Base-by-base conservation (phyloP, 2,329 filamentous ascomycete genomes). In the Cladophialophora psammophila region DNA sequence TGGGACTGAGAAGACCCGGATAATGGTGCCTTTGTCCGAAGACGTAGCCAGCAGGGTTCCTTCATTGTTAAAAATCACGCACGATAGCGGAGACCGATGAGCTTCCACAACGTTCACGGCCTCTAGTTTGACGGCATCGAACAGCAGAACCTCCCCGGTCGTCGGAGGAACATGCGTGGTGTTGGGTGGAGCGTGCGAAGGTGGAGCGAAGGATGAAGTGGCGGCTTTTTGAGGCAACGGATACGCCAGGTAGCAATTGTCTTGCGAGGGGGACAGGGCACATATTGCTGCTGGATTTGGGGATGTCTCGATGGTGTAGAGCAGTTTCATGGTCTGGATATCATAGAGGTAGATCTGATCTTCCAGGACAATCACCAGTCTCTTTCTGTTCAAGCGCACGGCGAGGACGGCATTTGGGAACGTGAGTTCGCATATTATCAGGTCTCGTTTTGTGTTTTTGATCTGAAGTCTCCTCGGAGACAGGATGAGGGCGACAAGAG, bases 261-360 rank as follows among this genome's bases (percentile, higher is more conserved):
- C 94, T 5, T 94, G 97, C 1, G 93, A 97, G 1, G 95, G 93
- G 0, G 94, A 97, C 5, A 99, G 86, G 3, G 94, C 92, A 80
- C 93, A 97, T 68, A 98, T 95, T 38, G 93, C 93, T 87, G 69
- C 18, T 0, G 94, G 92, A 75, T 99, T 99, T 6, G 95, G 92
- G 3, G 94, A 97, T 5, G 94, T 98, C 66, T 93, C 89, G 71
- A 98, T 96, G 5, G 93, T 96, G 78, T 93, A 91, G 48, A 98
- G 85, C 66, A 98, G 87, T 75, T 91, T 94, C 94, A 99, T 98
- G 77, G 97, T 98, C 80, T 94, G 93, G 72, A 99, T 98, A 78
- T 99, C 95, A 82, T 99, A 99, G 57, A 99, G 86, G 80, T 98
- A 99, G 69, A 98, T 96, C 77, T 97, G 91, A 74, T 97, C 93